Conservation (phyloP, 225 moss, liverwort and hornwort genomes). For the Physcomitrium patens region DNA sequence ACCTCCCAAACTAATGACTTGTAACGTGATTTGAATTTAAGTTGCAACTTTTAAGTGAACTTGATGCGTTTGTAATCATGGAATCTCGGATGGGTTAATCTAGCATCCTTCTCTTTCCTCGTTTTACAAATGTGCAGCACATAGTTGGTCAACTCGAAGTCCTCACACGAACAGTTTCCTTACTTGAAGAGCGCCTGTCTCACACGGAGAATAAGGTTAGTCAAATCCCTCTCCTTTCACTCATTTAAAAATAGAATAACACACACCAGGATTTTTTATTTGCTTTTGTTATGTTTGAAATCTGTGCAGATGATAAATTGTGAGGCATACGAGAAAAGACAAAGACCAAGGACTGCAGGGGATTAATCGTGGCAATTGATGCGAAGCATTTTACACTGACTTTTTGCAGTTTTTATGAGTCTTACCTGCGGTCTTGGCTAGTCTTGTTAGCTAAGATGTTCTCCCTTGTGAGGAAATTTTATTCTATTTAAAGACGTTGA, state of each 20-base stretch:
- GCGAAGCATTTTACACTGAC: slow-evolving; percentile 23
- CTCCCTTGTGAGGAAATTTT: not conserved
- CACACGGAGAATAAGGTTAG: slow-evolving; percentile 83
- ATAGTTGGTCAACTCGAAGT: slow-evolving; percentile 72
- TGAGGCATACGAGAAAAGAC: slow-evolving; percentile 37
- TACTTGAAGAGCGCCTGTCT: slow-evolving; percentile 79
- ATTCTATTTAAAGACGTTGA: not conserved
- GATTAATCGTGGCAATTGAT: slow-evolving; percentile 15
- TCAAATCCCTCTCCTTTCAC: not conserved
- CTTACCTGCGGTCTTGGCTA: not conserved
- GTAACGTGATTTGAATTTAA: not conserved
- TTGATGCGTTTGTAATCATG: not conserved
- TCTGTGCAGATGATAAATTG: slow-evolving; percentile 34
- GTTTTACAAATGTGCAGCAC: slow-evolving; percentile 46
- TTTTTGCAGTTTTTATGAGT: not conserved
- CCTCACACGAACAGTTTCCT: slow-evolving; percentile 64
- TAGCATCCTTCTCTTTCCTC: not conserved
- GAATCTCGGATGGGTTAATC: not conserved
- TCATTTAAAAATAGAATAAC: not conserved
- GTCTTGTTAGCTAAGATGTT: not conserved
- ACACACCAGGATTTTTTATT: not conserved
- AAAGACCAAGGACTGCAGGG: slow-evolving; percentile 25
- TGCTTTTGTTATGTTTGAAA: slow-evolving; percentile 14
- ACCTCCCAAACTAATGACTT: not conserved
- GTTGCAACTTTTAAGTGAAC: not conserved